Evolutionary conservation across 257 asterid genomes (phyloP).

Genomic region (Primulina tabacum): DNA sequence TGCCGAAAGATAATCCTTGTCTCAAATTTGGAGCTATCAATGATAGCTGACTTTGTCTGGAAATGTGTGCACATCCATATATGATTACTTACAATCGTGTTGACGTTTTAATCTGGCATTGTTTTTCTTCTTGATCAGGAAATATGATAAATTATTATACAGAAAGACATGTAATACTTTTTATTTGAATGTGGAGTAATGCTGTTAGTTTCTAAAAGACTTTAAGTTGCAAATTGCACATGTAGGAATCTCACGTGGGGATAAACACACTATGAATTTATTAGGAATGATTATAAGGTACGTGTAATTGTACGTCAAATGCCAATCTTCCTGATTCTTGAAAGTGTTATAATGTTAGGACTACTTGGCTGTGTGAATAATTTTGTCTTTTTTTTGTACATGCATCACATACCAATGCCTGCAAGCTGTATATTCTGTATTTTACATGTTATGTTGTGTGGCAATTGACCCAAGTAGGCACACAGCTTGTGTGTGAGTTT

Average conservation of each 20-base stretch:
- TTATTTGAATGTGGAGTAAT: background rate
- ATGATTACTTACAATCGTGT: background rate
- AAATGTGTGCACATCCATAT: slow-evolving; percentile 8
- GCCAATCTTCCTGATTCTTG: background rate
- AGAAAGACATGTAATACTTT: background rate
- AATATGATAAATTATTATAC: background rate
- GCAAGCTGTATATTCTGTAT: background rate
- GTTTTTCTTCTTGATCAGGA: slow-evolving; percentile 2
- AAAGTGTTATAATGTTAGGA: background rate
- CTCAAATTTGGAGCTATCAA: background rate
- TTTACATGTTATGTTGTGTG: background rate
- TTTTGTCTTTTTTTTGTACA: background rate
- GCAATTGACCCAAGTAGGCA: background rate
- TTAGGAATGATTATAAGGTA: background rate
- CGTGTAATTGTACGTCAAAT: background rate
- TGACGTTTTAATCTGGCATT: background rate
- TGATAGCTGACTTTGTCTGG: background rate
- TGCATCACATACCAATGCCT: background rate
- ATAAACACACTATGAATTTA: no score
- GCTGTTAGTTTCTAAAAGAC: background rate
- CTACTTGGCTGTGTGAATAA: background rate
- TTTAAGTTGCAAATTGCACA: background rate
- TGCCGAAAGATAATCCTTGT: background rate
- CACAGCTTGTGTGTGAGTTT: background rate
- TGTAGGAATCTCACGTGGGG: background rate